Evolutionary conservation across 768 basidiomycete species (phyloP), one percentile per base, ranked within the genome.

Genomic region (Thelephora aurantiotincta): DNA sequence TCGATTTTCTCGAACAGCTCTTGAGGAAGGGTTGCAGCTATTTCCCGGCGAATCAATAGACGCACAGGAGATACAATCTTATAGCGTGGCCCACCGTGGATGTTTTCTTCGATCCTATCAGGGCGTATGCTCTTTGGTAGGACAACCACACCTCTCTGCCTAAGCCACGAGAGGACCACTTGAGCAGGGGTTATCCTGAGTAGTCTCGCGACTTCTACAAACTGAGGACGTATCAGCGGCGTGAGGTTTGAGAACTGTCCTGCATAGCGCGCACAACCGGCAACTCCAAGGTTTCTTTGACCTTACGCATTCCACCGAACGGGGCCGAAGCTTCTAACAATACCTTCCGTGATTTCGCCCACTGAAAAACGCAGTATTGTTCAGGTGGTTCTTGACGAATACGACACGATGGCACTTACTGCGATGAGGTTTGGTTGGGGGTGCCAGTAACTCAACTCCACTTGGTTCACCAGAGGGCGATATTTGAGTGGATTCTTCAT

Each of bases 291-390:
- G 72, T 70, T 49, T 75, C 67, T 48, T 70, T 66, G 6, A 83
- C 81, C 54, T 72, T 72, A 37, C 71, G 65, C 45, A 63, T 67
- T 51, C 82, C 74, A 44, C 83, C 83, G 2, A 87, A 68, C 1
- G 84, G 84, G 11, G 83, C 86, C 63, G 83, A 87, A 11, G 85
- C 82, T 56, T 85, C 77, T 2, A 85, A 69, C 11, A 86, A 67
- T 16, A 87, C 55, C 14, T 67, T 66, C 50, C 81, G 72, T 43
- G 78, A 74, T 58, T 77, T 77, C 1, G 82, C 66, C 80, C 80
- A 88, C 77, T 80, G 47, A 1, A 16, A 44, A 45, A 4, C 43
- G 30, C 14, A 45, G 45, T 35, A 30, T 49, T 3, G 48, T 35
- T 20, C 7, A 48, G 5, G 11, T 22, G 20, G 47, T 37, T 34